Conservation (phyloP, 352 stramenopile species). For the Globisporangium iwayamae region DNA sequence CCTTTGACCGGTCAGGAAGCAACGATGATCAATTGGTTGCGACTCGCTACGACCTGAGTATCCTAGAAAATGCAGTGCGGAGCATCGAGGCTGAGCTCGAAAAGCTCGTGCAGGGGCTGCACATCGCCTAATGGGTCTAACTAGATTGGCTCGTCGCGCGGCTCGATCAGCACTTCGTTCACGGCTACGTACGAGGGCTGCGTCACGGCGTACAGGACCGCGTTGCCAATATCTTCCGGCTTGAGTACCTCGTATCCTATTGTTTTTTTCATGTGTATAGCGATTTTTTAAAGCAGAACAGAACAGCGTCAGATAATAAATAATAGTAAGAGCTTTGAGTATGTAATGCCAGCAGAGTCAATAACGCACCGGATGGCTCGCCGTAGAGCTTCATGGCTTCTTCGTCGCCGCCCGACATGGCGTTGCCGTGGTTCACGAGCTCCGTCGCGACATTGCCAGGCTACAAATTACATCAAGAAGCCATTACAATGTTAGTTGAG, state of each 20-base stretch:
- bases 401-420: slow-evolving; percentile 59
- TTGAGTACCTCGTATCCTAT: slow-evolving; percentile 78
- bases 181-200: slow-evolving; percentile 85
- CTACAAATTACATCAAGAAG: slow-evolving; percentile 20
- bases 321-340: neutral
- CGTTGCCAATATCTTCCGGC: slow-evolving; percentile 77
- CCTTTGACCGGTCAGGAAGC: slow-evolving; percentile 37
- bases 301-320: slow-evolving; percentile 8
- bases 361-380: slow-evolving; percentile 33
- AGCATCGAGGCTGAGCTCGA: slow-evolving; percentile 48
- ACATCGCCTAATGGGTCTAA: slow-evolving; percentile 22
- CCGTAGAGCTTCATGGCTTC: slow-evolving; percentile 79
- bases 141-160: slow-evolving; percentile 79
- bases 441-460: slow-evolving; percentile 91
- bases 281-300: slow-evolving; percentile 6
- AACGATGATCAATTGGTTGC: slow-evolving; percentile 7
- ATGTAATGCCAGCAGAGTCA: neutral
- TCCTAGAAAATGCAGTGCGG: slow-evolving; percentile 37
- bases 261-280: slow-evolving; percentile 1
- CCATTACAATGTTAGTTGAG: too few species aligned
- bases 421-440: slow-evolving; percentile 82
- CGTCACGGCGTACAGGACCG: slow-evolving; percentile 86
- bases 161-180: slow-evolving; percentile 90
- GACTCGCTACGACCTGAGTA: slow-evolving; percentile 29
- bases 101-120: slow-evolving; percentile 36